Percentiles rank a stretch among this genome's conserved stretches.
phyloP scores from a whole-genome alignment of 148 eudicot genomes.

The Diospyros lotus region DNA sequence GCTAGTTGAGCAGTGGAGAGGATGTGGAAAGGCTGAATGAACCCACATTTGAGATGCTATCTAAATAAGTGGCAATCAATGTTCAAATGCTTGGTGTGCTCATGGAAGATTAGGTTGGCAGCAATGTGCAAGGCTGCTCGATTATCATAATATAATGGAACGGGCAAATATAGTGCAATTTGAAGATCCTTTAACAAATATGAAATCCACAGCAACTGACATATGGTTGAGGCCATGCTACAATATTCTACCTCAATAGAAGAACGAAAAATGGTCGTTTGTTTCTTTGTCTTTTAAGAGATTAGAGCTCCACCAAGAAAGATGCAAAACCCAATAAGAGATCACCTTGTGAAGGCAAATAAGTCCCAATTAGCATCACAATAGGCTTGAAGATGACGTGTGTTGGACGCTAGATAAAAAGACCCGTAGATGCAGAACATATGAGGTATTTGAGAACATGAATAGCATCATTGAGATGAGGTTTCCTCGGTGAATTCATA shows the following conservation, averaged over 20 bases:
- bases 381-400: not conserved
- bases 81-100: not conserved
- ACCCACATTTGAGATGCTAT: not conserved
- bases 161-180: not conserved
- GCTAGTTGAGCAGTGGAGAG: no score
- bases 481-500: not conserved
- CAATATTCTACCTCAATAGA: not conserved
- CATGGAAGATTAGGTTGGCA: not conserved
- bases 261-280: not conserved
- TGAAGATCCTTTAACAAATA: not conserved
- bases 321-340: not conserved
- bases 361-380: not conserved
- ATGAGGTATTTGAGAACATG: not conserved
- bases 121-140: not conserved
- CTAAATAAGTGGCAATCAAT: not conserved
- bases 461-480: not conserved
- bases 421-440: not conserved
- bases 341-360: not conserved
- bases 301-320: not conserved
- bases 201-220: no score
- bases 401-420: not conserved
- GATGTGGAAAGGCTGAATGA: no score
- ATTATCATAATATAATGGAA: not conserved
- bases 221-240: not conserved
- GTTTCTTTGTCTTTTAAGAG: not conserved